phyloP scores from a whole-genome alignment of 1,139 yeast species.

The Nakaseomyces uthaithaninus region DNA sequence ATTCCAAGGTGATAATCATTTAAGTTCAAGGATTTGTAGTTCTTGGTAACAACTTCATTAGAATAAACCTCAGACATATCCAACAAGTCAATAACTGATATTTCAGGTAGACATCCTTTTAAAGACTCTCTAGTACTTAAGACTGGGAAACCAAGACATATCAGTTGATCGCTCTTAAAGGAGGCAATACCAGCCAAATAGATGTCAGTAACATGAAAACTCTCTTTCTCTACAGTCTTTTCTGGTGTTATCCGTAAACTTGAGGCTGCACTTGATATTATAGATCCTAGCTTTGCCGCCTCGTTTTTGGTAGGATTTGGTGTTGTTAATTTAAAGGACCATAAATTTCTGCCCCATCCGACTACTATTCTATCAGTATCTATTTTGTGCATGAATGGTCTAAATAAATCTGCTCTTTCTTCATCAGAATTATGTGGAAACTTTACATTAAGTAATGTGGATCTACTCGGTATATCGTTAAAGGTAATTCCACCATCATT shows the following conservation, averaged over 20 bases:
- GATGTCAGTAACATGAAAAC: conserved; percentile 35
- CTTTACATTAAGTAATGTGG: conserved; percentile 42
- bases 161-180: conserved; percentile 57
- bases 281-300: conserved; percentile 22
- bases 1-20: conserved; percentile 70
- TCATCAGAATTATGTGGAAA: conserved; percentile 43
- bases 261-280: conserved; percentile 62
- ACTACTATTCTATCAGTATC: conserved; percentile 63
- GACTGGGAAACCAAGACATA: conserved; percentile 46
- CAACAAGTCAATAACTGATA: conserved; percentile 55
- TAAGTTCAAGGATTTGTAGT: conserved; percentile 54
- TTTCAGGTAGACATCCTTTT: conserved; percentile 50
- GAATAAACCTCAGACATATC: conserved; percentile 74
- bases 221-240: conserved; percentile 49
- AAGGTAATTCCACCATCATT: conserved; percentile 71
- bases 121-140: conserved; percentile 26
- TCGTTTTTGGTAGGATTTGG: conserved; percentile 30
- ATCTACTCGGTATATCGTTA: conserved; percentile 43
- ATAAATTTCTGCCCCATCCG: conserved; percentile 78
- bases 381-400: conserved; percentile 68
- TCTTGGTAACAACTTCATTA: conserved; percentile 67
- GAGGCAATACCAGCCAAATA: conserved; percentile 73
- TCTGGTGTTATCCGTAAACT: conserved; percentile 52
- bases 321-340: conserved; percentile 46
- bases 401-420: conserved; percentile 71